Base-by-base conservation (phyloP, 768 basidiomycete species). In the Mycena floridula region DNA sequence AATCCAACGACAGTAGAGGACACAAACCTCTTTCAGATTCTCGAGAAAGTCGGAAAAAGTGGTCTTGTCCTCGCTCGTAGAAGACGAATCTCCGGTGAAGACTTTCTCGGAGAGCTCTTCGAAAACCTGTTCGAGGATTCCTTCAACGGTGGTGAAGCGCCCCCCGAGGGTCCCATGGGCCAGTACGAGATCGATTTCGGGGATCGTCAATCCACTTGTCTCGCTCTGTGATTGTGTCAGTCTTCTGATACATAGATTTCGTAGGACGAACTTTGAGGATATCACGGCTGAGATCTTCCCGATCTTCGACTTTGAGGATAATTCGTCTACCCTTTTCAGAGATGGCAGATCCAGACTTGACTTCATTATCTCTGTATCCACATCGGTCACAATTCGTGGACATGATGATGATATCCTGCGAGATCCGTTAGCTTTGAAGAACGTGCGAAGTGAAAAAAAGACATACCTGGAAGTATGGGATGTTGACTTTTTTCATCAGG, bases 361-460 rank as follows among this genome's bases (percentile, higher is more conserved):
- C 87, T 66, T 99, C 96, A 56, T 94, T 98, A 64, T 99, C 96
- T 46, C 90, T 76, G 64, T 98, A 99, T 1, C 96, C 96, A 62
- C 96, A 99, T 42, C 68, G 64, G 46, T 93, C 90, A 61, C 96
- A 98, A 60, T 96, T 97, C 5, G 94, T 94, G 20, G 95, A 95
- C 93, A 97, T 97, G 65, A 98, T 95, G 43, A 98, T 67, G 45
- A 92, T 85, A 54, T 99, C 93, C 94, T 96, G n/a, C n/a, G n/a
- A n/a, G n/a, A n/a, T n/a, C n/a, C n/a, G n/a, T n/a, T n/a, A 43
- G 12, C 50, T 6, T 25, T 20, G 35, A 35, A 16, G 45, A 22
- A 47, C 30, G 15, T 12, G 21, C 41, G 12, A 11, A 25, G 35
- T n/a, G 36, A 28, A 26, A 8, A 9, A 39, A 21, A 18, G 18